Conservation (phyloP, 108 stramenopile species). For the Pinguiococcus pyrenoidosus region DNA sequence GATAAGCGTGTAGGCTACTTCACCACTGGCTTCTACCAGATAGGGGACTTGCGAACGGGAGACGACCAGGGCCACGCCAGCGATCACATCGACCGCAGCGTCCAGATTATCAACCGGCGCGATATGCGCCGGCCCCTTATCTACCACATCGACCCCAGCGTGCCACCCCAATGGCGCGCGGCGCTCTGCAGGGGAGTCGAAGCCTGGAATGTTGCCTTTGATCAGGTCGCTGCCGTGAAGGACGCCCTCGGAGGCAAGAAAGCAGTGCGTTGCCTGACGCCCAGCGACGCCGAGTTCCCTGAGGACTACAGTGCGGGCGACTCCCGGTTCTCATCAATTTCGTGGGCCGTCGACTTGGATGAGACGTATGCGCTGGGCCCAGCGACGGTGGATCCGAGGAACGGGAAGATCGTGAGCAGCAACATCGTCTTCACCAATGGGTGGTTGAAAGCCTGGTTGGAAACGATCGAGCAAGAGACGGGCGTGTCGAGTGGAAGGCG, state of each 20-base stretch:
- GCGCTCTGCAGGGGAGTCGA: slow-evolving; percentile 7
- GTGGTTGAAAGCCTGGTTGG: slow-evolving; percentile 13
- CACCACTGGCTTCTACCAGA: neutral
- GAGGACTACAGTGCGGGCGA: slow-evolving; percentile 22
- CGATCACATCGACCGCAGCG: no score
- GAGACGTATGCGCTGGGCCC: slow-evolving; percentile 17
- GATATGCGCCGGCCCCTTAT: slow-evolving; percentile 9
- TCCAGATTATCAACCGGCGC: no score
- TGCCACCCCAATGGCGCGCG: slow-evolving; percentile 10
- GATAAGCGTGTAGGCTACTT: slow-evolving; percentile 19
- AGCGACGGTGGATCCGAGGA: slow-evolving; percentile 15
- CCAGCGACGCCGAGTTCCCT: slow-evolving; percentile 17
- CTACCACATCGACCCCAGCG: slow-evolving; percentile 26
- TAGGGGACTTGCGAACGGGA: slow-evolving; percentile 9
- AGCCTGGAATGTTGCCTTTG: slow-evolving; percentile 13
- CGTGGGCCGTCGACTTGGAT: slow-evolving; percentile 19
- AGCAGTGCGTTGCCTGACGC: no score
- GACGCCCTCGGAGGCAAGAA: no score
- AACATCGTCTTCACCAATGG: slow-evolving; percentile 23
- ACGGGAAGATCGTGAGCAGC: slow-evolving; percentile 22
- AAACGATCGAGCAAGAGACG: slow-evolving; percentile 9
- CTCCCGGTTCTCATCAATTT: slow-evolving; percentile 19
- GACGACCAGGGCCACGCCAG: no score
- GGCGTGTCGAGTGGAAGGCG: no score
- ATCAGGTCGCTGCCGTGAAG: no score